Percentiles rank a stretch among this genome's conserved stretches.
phyloP scores from a whole-genome alignment of 2,329 filamentous ascomycete species.

The Cladosporium sp. region DNA sequence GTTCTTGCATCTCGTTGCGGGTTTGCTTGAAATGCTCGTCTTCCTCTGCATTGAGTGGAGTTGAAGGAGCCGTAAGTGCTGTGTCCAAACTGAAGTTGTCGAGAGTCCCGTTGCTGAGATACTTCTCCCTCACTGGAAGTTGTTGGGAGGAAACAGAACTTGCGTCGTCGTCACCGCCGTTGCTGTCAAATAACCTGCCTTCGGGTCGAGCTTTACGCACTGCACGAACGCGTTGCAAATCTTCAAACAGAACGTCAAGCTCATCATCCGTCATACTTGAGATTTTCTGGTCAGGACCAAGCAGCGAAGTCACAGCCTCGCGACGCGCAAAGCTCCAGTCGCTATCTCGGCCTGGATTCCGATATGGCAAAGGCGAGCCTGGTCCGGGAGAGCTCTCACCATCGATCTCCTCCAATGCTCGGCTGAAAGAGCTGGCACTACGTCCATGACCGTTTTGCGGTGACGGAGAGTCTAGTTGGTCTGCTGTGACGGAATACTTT shows the following conservation, averaged over 20 bases:
- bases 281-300: conserved; percentile 89
- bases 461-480: conserved; percentile 62
- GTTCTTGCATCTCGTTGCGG: conserved; percentile 76
- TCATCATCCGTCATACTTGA: conserved; percentile 88
- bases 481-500: conserved; percentile 70
- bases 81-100: conserved; percentile 97
- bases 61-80: conserved; percentile 87
- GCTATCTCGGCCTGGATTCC: conserved; percentile 67
- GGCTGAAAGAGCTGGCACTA: conserved; percentile 61
- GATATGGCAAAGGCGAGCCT: conserved; percentile 67
- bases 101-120: conserved; percentile 78
- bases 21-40: conserved; percentile 71
- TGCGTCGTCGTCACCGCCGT: conserved; percentile 68
- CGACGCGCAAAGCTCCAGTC: conserved; percentile 93
- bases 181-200: conserved; percentile 49
- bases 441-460: conserved; percentile 67
- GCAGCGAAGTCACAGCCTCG: conserved; percentile 86
- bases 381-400: conserved; percentile 67
- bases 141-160: conserved; percentile 81
- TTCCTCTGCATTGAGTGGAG: conserved; percentile 77
- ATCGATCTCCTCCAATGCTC: conserved; percentile 72
- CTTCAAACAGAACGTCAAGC: conserved; percentile 86
- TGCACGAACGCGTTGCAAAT: conserved; percentile 83
- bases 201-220: conserved; percentile 68
- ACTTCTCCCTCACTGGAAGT: conserved; percentile 67